A percentile compares a stretch with the other conserved stretches of the same genome.
Conservation (phyloP, 768 basidiomycete genomes). For the Suillus discolor region DNA sequence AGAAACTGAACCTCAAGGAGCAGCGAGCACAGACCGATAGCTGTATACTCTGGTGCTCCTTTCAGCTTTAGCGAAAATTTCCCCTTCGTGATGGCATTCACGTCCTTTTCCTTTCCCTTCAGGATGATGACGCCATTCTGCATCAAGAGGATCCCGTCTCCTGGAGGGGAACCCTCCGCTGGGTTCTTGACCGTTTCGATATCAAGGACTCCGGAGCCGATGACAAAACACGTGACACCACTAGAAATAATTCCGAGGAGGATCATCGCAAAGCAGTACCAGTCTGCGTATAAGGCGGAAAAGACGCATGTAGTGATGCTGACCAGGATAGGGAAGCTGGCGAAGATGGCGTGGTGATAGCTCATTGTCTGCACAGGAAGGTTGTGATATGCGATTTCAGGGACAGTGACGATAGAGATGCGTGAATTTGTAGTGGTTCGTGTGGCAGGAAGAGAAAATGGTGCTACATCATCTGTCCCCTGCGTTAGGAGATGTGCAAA, state of each 20-base stretch:
- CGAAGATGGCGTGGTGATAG: constrained; percentile 8
- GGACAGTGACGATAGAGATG: background rate
- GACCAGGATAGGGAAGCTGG: constrained; percentile 24
- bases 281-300: constrained; percentile 29
- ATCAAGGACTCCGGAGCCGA: constrained; percentile 26
- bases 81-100: constrained; percentile 30
- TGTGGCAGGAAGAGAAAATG: background rate
- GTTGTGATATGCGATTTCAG: background rate
- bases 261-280: constrained; percentile 35
- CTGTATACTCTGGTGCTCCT: constrained; percentile 10
- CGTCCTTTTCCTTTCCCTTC: constrained; percentile 25
- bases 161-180: constrained; percentile 22
- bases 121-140: constrained; percentile 24
- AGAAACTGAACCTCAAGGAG: constrained; percentile 32
- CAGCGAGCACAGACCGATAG: constrained; percentile 23
- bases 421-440: constrained; percentile 3
- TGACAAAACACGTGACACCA: constrained; percentile 28
- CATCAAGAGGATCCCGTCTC: constrained; percentile 24
- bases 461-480: background rate
- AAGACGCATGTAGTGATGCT: constrained; percentile 22
- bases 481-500: constrained; percentile 23
- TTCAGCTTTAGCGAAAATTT: constrained; percentile 25
- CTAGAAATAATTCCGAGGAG: constrained; percentile 31
- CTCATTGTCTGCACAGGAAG: background rate
- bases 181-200: constrained; percentile 20